These are phyloP conservation scores for Fusarium hainanense DNA, from an alignment of 2,329 filamentous ascomycete species.

Conservation along the genomic window DNA sequence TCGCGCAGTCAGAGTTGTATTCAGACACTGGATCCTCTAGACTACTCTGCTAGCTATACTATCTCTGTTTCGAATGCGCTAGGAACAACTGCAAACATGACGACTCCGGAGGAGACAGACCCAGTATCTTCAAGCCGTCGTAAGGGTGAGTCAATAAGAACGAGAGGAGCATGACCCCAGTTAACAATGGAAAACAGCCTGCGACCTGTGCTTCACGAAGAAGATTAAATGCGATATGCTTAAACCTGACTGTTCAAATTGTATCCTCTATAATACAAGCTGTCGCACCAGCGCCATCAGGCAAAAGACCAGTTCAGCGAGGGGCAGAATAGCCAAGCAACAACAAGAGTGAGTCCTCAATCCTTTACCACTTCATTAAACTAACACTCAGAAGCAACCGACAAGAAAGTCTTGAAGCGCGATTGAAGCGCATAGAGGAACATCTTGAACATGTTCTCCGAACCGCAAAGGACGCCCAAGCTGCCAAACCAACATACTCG, in stretches of 20 bases:
- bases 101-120: constrained; percentile 29
- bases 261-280: constrained; percentile 55
- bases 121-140: constrained; percentile 35
- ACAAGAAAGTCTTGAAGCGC: constrained; percentile 36
- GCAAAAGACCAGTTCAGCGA: constrained; percentile 41
- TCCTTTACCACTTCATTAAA: neutral
- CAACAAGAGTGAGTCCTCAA: constrained; percentile 26
- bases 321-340: constrained; percentile 19
- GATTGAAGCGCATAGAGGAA: constrained; percentile 48
- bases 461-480: constrained; percentile 30
- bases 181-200: constrained; percentile 45
- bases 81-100: neutral
- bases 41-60: accelerated
- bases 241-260: constrained; percentile 58
- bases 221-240: constrained; percentile 61
- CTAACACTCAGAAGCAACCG: constrained; percentile 6
- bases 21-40: accelerated
- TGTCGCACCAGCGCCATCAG: constrained; percentile 49
- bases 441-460: constrained; percentile 50
- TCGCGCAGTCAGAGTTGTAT: no score
- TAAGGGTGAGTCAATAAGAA: constrained; percentile 30
- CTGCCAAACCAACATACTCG: neutral
- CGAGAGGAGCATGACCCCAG: accelerated
- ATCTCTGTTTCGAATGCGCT: neutral
- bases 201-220: constrained; percentile 58